These are phyloP conservation scores for Suillus weaverae DNA, from an alignment of 768 basidiomycete species.

Conservation along the genomic window DNA sequence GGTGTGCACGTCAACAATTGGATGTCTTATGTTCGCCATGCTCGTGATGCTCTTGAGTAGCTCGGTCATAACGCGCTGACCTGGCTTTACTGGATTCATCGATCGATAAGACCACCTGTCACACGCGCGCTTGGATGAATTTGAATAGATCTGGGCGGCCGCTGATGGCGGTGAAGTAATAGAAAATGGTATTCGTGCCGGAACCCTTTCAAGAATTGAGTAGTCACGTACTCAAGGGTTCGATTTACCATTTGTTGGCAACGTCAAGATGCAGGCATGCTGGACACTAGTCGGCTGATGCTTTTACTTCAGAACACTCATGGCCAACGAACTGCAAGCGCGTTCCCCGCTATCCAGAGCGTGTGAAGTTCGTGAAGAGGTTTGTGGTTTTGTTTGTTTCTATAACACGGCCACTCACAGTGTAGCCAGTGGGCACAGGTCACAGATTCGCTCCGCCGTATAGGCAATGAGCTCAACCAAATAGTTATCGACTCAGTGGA, in stretches of 20 bases:
- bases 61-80: constrained; percentile 22
- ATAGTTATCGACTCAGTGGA: constrained; percentile 21
- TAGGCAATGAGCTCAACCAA: constrained; percentile 34
- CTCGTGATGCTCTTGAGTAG: constrained; percentile 19
- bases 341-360: constrained; percentile 21
- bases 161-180: background rate
- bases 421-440: constrained; percentile 25
- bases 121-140: constrained; percentile 4
- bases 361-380: constrained; percentile 30
- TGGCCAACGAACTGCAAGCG: background rate
- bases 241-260: background rate
- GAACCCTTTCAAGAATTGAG: background rate
- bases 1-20: constrained; percentile 81
- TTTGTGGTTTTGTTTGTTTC: constrained; percentile 4
- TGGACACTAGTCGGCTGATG: background rate
- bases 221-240: background rate
- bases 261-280: background rate
- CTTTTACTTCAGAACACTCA: background rate
- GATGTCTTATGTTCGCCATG: constrained; percentile 24
- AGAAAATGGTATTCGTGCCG: background rate
- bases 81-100: constrained; percentile 26
- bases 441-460: constrained; percentile 23
- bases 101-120: constrained; percentile 17
- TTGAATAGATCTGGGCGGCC: background rate
- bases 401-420: background rate